Evolutionary conservation across 1,284 basidiomycete species (phyloP), one percentile per base, ranked within the genome.

Genomic region (Lentinus polychrous): DNA sequence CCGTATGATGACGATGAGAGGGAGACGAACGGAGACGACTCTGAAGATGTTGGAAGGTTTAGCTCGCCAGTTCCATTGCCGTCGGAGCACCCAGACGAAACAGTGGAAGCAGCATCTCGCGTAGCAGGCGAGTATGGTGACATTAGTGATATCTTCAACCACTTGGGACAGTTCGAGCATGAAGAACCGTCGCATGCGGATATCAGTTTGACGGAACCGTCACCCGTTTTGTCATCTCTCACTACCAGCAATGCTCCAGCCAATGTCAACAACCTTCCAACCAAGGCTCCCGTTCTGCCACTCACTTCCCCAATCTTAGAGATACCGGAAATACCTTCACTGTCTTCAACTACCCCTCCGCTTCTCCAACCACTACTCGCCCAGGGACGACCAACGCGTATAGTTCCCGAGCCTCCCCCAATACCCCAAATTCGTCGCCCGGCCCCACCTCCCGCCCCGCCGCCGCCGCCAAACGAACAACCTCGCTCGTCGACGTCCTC

Each of bases 111-210:
- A 46, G 33, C 58, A 31, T 31, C 77, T 34, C 60, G 73, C 47
- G 72, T 76, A 38, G 69, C 74, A 27, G 67, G 69, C 43, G 78
- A 82, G 27, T 27, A 27, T 27, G 70, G 75, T 27, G 86, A 89
- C 58, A 78, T 89, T 50, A 82, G 74, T 54, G 86, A 87, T 57
- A 86, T 89, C 46, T 66, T 89, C 44, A 81, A 74, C 53, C 83
- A 86, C 55, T 74, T 87, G 37, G 75, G 79, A 7, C 80, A 83
- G 52, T 83, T 87, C 52, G 84, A 81, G 54, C 70, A 73, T 24
- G 74, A 76, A 40, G 62, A 74, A 6, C 68, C 17, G 12, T 17
- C 17, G 4, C 27, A 27, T 27, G 27, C 27, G 27, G 27, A 27
- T 27, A 27, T 27, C 27, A 27, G 27, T 27, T 10, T 27, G 4